Base-by-base conservation (phyloP, 306 rosid species). In the Malus sylvestris region DNA sequence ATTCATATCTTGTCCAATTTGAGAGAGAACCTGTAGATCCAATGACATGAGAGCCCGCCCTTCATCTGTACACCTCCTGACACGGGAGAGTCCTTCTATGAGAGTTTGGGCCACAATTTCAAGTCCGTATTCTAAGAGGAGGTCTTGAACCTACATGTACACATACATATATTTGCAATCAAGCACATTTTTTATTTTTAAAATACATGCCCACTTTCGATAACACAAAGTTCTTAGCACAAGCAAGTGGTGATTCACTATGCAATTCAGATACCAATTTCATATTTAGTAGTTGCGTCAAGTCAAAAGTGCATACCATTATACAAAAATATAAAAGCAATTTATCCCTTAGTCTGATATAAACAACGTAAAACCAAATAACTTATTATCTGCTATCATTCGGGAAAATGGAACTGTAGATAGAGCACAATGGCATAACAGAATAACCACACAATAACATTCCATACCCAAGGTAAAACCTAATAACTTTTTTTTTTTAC, bases 1-100 rank as follows among this genome's bases (percentile, higher is more conserved):
- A 55, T 55, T 58, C 14, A 13, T 23, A 53, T 63, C 57, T 67
- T 13, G 73, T 27, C 55, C 61, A 15, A 68, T 68, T 64, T 74
- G 4, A 70, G 67, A 77, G 85, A 71, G 65, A 78, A 93, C 98
- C 98, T 93, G 98, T 53, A 93, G 91, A 86, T 93, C 98, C 84
- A 96, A 85, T 53, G 97, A 92, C 99, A 96, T 96, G 52, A 92
- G 89, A 61, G 96, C 99, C 32, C 99, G 92, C 44, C 99, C 99
- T 85, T 96, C 98, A 77, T 96, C 99, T 58, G 90, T 89, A 84
- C 99, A 96, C 83, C 91, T 86, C 91, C 89, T 96, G 78, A 96
- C 91, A 53, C 97, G 91, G 55, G 99, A 96, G 84, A 96, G 89
- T 73, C 99, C 97, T 83, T 96, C 98, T 23, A 96, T 84, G 27